Percentiles rank a stretch among this genome's conserved stretches.
These are phyloP conservation scores for Clonostachys byssicola DNA, from an alignment of 2,329 filamentous ascomycete genomes.

Conservation along the genomic window DNA sequence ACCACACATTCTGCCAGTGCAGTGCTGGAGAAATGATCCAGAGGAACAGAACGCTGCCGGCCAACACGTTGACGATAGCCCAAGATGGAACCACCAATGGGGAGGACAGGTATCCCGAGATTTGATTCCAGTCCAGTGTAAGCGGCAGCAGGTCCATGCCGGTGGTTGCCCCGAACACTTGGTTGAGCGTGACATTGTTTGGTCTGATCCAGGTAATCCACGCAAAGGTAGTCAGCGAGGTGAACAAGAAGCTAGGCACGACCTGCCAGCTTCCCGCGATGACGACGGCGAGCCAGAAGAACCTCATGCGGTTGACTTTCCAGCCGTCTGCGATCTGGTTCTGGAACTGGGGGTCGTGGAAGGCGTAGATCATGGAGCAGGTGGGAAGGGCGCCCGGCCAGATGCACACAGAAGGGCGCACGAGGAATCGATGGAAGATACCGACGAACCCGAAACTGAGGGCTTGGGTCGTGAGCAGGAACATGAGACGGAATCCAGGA, in stretches of 20 bases:
- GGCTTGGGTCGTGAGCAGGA: slow-evolving; percentile 45
- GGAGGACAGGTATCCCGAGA: slow-evolving; percentile 49
- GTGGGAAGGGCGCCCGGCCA: slow-evolving; percentile 60
- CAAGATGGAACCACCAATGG: slow-evolving; percentile 57
- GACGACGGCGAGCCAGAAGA: slow-evolving; percentile 57
- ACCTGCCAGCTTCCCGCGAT: slow-evolving; percentile 54
- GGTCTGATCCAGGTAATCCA: slow-evolving; percentile 59
- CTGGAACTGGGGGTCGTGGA: slow-evolving; percentile 44
- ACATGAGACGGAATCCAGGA: too few relatives aligned
- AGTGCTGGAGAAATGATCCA: slow-evolving; percentile 46
- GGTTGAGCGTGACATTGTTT: slow-evolving; percentile 57
- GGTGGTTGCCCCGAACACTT: slow-evolving; percentile 58
- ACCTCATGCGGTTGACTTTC: slow-evolving; percentile 52
- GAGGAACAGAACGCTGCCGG: slow-evolving; percentile 40
- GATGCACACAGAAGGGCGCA: slow-evolving; percentile 60
- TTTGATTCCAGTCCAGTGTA: slow-evolving; percentile 63
- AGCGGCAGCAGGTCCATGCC: slow-evolving; percentile 60
- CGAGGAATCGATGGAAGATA: slow-evolving; percentile 52
- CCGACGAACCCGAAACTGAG: slow-evolving; percentile 63
- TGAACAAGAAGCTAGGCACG: slow-evolving; percentile 49
- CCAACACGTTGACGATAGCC: slow-evolving; percentile 54
- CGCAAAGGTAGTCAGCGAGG: slow-evolving; percentile 21
- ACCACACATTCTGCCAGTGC: slow-evolving; percentile 40
- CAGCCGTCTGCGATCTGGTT: slow-evolving; percentile 48
- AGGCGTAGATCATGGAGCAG: slow-evolving; percentile 56